Conservation (phyloP, 495 filamentous ascomycete species). For the Amniculicola lignicola region DNA sequence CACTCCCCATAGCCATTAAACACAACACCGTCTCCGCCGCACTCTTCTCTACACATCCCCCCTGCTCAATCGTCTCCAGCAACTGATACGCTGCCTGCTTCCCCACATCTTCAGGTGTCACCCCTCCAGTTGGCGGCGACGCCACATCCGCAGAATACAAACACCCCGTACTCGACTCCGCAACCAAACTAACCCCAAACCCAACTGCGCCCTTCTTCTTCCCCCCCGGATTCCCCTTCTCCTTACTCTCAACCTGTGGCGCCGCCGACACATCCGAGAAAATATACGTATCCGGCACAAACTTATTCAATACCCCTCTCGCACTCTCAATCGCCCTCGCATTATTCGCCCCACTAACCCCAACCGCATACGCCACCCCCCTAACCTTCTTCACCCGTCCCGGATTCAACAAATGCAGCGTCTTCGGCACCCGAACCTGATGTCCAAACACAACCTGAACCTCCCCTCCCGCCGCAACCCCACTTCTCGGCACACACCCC, state of each 20-base stretch:
- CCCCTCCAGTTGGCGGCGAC: slow-evolving; percentile 74
- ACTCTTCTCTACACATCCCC: slow-evolving; percentile 72
- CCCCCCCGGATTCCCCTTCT: slow-evolving; percentile 55
- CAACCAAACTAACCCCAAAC: slow-evolving; percentile 85
- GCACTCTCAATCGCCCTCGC: slow-evolving; percentile 90
- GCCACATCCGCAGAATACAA: slow-evolving; percentile 84
- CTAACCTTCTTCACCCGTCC: slow-evolving; percentile 85
- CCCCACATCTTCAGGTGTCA: slow-evolving; percentile 86
- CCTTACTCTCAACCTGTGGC: slow-evolving; percentile 61
- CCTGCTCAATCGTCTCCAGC: slow-evolving; percentile 73
- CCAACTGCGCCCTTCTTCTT: slow-evolving; percentile 77
- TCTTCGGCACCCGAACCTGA: slow-evolving; percentile 89
- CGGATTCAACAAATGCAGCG: slow-evolving; percentile 80
- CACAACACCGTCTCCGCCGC: slow-evolving; percentile 70
- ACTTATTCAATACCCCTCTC: slow-evolving; percentile 78
- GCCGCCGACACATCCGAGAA: slow-evolving; percentile 73
- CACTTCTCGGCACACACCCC: slow-evolving; percentile 68
- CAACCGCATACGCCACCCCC: slow-evolving; percentile 88
- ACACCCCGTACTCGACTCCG: slow-evolving; percentile 81
- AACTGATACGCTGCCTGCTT: slow-evolving; percentile 84
- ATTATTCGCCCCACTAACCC: slow-evolving; percentile 87
- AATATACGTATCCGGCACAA: slow-evolving; percentile 83
- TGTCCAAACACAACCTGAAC: slow-evolving; percentile 89
- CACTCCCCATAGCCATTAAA: slow-evolving; percentile 93
- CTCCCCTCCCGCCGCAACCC: slow-evolving; percentile 79